Evolutionary conservation across 345 rosid genomes (phyloP).

Genomic region (Euclidium syriacum): DNA sequence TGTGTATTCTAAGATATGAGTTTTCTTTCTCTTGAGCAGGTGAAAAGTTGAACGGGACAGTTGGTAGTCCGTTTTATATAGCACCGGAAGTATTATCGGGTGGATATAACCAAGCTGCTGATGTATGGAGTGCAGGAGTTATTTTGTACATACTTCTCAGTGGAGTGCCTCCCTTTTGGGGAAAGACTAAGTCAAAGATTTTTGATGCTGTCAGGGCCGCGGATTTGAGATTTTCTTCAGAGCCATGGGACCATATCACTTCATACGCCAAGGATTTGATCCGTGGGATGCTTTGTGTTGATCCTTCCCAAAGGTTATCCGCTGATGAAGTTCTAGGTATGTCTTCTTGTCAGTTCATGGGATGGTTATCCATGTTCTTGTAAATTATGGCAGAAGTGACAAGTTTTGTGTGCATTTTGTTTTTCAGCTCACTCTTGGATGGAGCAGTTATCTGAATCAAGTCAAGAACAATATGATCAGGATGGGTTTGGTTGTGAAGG

Average conservation of each 20-base stretch:
- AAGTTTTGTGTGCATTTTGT: neutral
- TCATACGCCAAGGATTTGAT: constrained; percentile 59
- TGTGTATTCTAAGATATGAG: constrained; percentile 9
- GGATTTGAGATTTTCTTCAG: constrained; percentile 57
- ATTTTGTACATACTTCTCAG: constrained; percentile 61
- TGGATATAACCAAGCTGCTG: constrained; percentile 69
- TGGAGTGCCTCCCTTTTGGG: constrained; percentile 76
- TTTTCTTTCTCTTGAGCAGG: constrained; percentile 37
- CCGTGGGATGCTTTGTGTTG: constrained; percentile 63
- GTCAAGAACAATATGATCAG: constrained; percentile 32
- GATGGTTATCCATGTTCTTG: neutral
- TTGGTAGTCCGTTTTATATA: constrained; percentile 71
- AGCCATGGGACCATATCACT: constrained; percentile 66
- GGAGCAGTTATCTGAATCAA: constrained; percentile 36
- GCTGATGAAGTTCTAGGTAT: constrained; percentile 64
- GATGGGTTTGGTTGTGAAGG: constrained; percentile 31
- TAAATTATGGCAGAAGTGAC: neutral
- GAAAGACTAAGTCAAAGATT: constrained; percentile 74
- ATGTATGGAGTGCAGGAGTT: constrained; percentile 82
- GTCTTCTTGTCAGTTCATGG: neutral
- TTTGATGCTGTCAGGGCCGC: constrained; percentile 84
- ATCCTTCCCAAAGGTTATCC: constrained; percentile 64
- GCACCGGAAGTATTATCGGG: constrained; percentile 72
- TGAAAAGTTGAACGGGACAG: constrained; percentile 52
- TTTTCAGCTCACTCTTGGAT: constrained; percentile 73